Evolutionary conservation across 306 rosid species (phyloP), one percentile per base, ranked within the genome.

Genomic region (Carpinus fangiana): DNA sequence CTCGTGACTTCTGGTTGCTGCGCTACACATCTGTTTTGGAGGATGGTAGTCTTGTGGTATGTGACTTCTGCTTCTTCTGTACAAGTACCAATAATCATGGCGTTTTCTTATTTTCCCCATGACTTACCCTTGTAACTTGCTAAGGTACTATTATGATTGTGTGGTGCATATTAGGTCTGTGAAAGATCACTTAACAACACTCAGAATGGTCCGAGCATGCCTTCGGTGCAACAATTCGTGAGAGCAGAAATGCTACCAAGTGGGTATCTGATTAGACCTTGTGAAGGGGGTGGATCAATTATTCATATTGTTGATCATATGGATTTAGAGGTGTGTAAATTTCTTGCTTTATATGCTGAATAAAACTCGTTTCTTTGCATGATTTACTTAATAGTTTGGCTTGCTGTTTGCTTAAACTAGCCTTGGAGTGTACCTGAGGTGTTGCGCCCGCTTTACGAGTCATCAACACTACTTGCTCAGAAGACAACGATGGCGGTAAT

Each of bases 401-500:
- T 79, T 43, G 38, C 31, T 84, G 73, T 65, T 78, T 73, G 36
- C 80, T 73, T 83, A 59, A 80, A 76, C 77, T 76, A 93, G 98
- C 98, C 98, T 16, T 95, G 98, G 98, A 95, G 96, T 71, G 98
- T 95, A 34, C 98, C 98, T 45, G 98, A 95, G 84, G 98, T 95
- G 50, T 79, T 95, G 86, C 98, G 98, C 76, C 96, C 98, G 13
- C 91, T 95, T 5, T 92, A 95, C 47, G 94, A 92, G 89, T 95
- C 98, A 26, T 91, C 98, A 21, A 85, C 92, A 57, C 85, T 95
- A 73, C 93, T 92, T 51, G 98, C 98, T 82, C 98, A 95, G 85
- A 95, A 88, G 86, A 88, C 93, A 75, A 90, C 97, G 5, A 93
- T 90, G 93, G 98, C 98, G 21, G 98, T 93, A 87, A 85, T 93